phyloP scores from a whole-genome alignment of 2,329 filamentous ascomycete genomes.

The Fusarium setosum region DNA sequence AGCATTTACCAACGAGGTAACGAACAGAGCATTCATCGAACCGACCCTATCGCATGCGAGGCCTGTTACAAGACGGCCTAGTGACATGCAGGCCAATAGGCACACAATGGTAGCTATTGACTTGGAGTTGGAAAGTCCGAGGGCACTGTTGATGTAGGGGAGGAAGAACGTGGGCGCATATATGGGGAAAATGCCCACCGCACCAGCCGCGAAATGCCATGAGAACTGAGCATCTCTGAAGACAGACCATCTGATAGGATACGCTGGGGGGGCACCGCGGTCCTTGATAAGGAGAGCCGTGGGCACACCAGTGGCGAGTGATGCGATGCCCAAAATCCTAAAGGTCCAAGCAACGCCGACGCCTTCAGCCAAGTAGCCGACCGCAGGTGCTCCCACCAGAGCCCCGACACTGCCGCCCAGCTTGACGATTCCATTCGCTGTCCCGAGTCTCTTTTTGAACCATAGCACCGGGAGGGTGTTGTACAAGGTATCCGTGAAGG shows the following conservation, averaged over 20 bases:
- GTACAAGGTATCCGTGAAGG: not conserved
- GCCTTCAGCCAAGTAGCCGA: not conserved
- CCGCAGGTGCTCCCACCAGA: not conserved
- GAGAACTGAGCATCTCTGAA: not conserved
- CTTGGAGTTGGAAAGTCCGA: not conserved
- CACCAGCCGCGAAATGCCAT: not conserved
- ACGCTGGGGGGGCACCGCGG: not conserved
- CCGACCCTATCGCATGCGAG: constrained; percentile 10
- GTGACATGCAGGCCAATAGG: not conserved
- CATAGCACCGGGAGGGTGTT: constrained; percentile 2
- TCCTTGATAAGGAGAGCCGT: not conserved
- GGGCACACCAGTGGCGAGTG: not conserved
- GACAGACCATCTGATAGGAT: constrained; percentile 8
- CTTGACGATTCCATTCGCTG: constrained; percentile 13
- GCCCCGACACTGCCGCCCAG: constrained; percentile 7
- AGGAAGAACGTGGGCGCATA: constrained; percentile 11
- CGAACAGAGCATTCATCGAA: not conserved
- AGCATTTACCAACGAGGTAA: constrained; percentile 4
- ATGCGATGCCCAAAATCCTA: not conserved
- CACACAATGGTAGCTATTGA: not conserved
- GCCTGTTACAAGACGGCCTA: not conserved
- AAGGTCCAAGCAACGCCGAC: constrained; percentile 9
- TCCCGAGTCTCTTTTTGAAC: constrained; percentile 7
- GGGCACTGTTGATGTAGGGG: not conserved
- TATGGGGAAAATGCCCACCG: constrained; percentile 2